A percentile compares a stretch with the other conserved stretches of the same genome.
Evolutionary conservation across 306 rosid species (phyloP).

Genomic region (Acacia acuminata): DNA sequence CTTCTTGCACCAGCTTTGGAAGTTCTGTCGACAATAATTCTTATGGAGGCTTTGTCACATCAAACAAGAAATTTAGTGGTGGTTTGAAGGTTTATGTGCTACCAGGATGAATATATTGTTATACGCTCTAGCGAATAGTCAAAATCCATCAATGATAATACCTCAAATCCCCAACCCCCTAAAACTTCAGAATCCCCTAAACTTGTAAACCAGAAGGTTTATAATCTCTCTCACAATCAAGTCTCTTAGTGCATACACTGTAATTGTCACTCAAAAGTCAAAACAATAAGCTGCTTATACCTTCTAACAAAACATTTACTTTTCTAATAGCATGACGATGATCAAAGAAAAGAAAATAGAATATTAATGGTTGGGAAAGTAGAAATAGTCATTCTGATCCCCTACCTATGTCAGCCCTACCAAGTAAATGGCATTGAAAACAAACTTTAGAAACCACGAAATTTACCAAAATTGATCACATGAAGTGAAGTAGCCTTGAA

Average conservation of each 20-base stretch:
- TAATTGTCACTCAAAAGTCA: not conserved
- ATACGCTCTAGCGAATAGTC: not conserved
- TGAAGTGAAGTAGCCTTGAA: not conserved
- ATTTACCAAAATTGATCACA: not conserved
- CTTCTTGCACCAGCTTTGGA: not conserved
- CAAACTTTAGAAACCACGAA: not conserved
- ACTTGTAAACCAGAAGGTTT: not conserved
- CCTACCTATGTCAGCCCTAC: not conserved
- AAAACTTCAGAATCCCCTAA: not conserved
- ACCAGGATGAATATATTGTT: not conserved
- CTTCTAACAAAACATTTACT: not conserved
- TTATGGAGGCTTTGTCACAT: not conserved
- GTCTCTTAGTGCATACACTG: not conserved
- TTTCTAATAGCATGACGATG: not conserved
- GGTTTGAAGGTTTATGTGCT: not conserved
- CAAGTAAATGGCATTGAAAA: not conserved
- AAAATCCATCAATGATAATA: not conserved
- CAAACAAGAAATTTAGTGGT: not conserved
- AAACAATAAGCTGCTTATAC: not conserved
- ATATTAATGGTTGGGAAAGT: not conserved
- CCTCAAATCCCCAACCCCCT: not conserved
- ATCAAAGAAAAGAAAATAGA: not conserved
- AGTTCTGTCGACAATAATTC: not conserved
- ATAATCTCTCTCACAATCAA: not conserved
- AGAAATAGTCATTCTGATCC: not conserved